Conservation (phyloP, 2,329 filamentous ascomycete species). For the Apiospora saccharicola region DNA sequence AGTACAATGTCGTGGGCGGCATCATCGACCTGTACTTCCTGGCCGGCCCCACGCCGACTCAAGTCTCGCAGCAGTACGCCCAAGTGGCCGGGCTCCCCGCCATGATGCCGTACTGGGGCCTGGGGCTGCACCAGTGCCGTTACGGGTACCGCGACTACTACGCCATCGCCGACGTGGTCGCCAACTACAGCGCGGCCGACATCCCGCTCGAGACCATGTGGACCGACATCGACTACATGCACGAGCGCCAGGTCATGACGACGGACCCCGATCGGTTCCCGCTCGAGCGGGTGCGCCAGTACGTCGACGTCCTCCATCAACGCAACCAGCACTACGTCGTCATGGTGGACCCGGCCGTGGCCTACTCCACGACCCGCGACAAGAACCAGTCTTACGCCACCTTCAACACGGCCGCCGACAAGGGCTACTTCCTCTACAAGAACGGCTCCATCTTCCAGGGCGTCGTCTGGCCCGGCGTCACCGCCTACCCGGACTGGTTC, state of each 20-base stretch:
- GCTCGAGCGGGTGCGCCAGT: conserved; percentile 65
- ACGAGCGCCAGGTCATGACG: conserved; percentile 53
- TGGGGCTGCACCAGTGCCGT: conserved; percentile 63
- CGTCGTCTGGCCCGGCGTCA: conserved; percentile 80
- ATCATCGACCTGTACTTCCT: conserved; percentile 77
- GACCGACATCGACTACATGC: conserved; percentile 71
- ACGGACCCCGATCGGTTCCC: conserved; percentile 71
- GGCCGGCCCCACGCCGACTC: conserved; percentile 63
- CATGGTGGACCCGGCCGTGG: conserved; percentile 77
- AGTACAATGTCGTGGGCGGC: conserved; percentile 82
- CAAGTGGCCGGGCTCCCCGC: conserved; percentile 62
- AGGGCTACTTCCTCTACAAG: conserved; percentile 55
- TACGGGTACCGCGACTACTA: conserved; percentile 72
- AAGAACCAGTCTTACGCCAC: conserved; percentile 49
- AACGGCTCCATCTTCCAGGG: conserved; percentile 67
- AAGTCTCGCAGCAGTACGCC: conserved; percentile 66
- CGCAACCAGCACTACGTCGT: conserved; percentile 75
- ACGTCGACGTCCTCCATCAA: conserved; percentile 71
- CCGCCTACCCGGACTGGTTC: conserved; percentile 82
- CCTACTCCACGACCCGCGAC: conserved; percentile 42
- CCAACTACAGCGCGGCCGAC: conserved; percentile 69
- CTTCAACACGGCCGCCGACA: conserved; percentile 50
- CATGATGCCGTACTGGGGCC: conserved; percentile 71
- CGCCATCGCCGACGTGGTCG: conserved; percentile 70
- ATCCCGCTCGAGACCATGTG: conserved; percentile 77